Conservation (phyloP, 1,284 basidiomycete genomes). For the Anthracocystis setariae region DNA sequence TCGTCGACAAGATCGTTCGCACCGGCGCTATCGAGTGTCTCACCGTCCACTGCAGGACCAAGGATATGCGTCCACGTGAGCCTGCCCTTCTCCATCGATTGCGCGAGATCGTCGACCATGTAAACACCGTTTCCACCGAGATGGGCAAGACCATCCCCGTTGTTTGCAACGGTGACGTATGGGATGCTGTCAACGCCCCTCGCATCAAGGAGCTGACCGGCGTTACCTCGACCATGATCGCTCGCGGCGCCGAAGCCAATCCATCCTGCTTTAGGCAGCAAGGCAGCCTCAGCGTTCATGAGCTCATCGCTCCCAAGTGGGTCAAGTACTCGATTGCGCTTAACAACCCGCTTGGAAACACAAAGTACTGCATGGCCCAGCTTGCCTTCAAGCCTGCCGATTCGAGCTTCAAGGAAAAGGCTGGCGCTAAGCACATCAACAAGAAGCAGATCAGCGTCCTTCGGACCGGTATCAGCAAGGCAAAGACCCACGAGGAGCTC, state of each 20-base stretch:
- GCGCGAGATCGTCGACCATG: conserved; percentile 83
- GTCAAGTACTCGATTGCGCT: conserved; percentile 52
- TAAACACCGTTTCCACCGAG: conserved; percentile 73
- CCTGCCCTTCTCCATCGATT: conserved; percentile 82
- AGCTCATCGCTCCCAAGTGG: conserved; percentile 61
- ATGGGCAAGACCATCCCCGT: conserved; percentile 76
- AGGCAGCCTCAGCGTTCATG: conserved; percentile 49
- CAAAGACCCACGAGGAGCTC: conserved; percentile 52
- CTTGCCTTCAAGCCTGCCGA: conserved; percentile 63
- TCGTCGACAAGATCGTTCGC: conserved; percentile 84
- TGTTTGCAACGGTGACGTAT: conserved; percentile 93
- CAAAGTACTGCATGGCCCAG: conserved; percentile 84
- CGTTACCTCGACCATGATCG: conserved; percentile 94
- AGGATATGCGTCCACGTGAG: conserved; percentile 88
- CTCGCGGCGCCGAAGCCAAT: conserved; percentile 90
- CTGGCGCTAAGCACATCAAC: conserved; percentile 11
- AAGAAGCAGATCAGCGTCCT: conserved; percentile 42
- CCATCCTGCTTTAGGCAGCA: conserved; percentile 82
- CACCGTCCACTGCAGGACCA: conserved; percentile 94
- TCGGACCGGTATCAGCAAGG: conserved; percentile 36
- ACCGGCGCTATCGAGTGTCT: conserved; percentile 85
- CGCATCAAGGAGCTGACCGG: conserved; percentile 75
- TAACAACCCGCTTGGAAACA: conserved; percentile 82
- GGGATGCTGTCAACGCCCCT: conserved; percentile 80
- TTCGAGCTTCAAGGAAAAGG: conserved; percentile 9